phyloP scores from a whole-genome alignment of 768 basidiomycete species.

The Suillus paluster region DNA sequence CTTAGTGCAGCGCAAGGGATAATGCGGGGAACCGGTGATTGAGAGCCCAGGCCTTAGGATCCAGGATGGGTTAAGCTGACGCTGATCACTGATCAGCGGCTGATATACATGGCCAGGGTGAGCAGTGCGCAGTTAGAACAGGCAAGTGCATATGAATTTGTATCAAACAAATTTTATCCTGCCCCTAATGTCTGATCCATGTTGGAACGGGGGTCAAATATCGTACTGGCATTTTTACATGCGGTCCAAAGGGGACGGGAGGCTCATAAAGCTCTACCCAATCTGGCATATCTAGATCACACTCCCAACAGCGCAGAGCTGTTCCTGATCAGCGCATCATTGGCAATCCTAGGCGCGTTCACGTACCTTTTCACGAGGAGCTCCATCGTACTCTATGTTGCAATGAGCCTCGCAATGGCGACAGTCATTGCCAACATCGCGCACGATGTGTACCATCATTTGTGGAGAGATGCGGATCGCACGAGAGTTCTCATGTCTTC shows the following conservation, averaged over 20 bases:
- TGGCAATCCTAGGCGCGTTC: constrained; percentile 18
- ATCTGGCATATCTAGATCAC: constrained; percentile 47
- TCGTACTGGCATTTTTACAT: constrained; percentile 59
- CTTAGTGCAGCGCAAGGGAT: no score
- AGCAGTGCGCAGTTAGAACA: no score
- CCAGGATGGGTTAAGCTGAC: no score
- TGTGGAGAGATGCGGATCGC: constrained; percentile 45
- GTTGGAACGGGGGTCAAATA: constrained; percentile 53
- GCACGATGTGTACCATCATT: constrained; percentile 55
- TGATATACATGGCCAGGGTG: no score
- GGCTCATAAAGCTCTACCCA: constrained; percentile 52
- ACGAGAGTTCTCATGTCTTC: constrained; percentile 37
- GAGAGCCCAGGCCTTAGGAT: no score
- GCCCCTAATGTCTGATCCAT: constrained; percentile 59
- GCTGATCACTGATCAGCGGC: no score
- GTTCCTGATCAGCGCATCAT: constrained; percentile 32
- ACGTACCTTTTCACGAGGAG: constrained; percentile 19
- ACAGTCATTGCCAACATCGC: constrained; percentile 45
- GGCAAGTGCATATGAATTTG: no score
- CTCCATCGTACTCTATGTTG: constrained; percentile 17
- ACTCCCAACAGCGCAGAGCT: constrained; percentile 56
- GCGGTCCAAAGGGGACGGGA: constrained; percentile 64
- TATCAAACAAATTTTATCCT: no score
- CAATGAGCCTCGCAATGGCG: constrained; percentile 27
- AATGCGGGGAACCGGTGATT: no score